Evolutionary conservation across 352 stramenopile genomes (phyloP).

Genomic region (Phytophthora hibernalis): DNA sequence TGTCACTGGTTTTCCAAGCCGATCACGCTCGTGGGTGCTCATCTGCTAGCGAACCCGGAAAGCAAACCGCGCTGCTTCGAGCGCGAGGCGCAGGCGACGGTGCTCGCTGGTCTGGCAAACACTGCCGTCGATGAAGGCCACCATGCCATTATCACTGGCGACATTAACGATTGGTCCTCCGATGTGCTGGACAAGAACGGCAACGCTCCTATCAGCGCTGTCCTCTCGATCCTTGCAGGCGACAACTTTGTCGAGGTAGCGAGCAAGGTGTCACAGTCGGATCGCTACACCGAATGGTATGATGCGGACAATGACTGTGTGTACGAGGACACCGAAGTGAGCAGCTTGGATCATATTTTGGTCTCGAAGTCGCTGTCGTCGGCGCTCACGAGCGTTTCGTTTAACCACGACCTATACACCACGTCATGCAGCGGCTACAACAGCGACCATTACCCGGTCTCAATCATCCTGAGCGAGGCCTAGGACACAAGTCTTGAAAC

Average conservation of each 20-base stretch:
- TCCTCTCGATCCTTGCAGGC: constrained; percentile 55
- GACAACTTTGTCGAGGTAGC: constrained; percentile 56
- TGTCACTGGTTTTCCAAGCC: constrained; percentile 69
- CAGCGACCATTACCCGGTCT: constrained; percentile 68
- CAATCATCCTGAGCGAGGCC: constrained; percentile 32
- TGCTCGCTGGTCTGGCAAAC: constrained; percentile 54
- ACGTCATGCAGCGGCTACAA: constrained; percentile 60
- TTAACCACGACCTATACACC: constrained; percentile 62
- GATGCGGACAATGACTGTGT: constrained; percentile 70
- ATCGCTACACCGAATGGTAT: constrained; percentile 69
- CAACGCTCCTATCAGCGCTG: constrained; percentile 65
- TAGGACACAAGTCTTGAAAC: constrained; percentile 7
- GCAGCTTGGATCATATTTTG: constrained; percentile 69
- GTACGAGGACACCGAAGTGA: constrained; percentile 56
- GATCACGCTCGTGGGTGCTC: constrained; percentile 68
- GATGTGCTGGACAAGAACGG: constrained; percentile 64
- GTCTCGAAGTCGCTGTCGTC: constrained; percentile 57
- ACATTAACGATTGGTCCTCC: constrained; percentile 75
- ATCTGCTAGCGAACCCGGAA: constrained; percentile 68
- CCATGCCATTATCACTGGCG: constrained; percentile 70
- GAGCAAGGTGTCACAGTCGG: constrained; percentile 41
- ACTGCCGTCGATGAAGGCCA: constrained; percentile 47
- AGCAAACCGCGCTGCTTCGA: constrained; percentile 64
- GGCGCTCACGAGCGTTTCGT: constrained; percentile 48
- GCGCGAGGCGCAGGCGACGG: constrained; percentile 67